phyloP scores from a whole-genome alignment of 2,329 filamentous ascomycete genomes.

The Colletotrichum sp. region DNA sequence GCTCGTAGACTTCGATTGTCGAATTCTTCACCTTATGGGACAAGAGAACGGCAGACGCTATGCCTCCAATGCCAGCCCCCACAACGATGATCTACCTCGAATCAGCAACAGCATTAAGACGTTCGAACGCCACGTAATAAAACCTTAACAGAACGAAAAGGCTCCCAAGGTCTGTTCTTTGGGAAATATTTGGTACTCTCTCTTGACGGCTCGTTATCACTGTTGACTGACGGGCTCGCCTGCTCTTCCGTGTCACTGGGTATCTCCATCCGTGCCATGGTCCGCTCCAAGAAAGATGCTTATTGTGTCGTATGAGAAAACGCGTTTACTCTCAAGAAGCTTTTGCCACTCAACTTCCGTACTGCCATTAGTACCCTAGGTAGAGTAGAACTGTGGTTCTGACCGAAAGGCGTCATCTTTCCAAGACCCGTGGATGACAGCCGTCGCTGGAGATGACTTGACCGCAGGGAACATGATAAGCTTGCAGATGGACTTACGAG shows the following conservation, averaged over 20 bases:
- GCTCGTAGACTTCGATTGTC: conserved; percentile 13
- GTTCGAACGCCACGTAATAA: neutral
- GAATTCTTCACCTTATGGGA: conserved; percentile 21
- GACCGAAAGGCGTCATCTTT: neutral
- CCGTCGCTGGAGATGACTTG: neutral
- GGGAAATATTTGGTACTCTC: neutral
- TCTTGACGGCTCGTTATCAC: neutral
- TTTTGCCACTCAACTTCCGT: neutral
- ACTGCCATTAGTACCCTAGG: neutral
- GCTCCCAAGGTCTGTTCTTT: neutral
- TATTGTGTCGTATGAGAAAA: neutral
- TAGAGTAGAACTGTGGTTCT: neutral
- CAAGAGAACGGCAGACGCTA: conserved; percentile 29
- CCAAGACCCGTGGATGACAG: neutral
- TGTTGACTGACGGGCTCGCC: neutral
- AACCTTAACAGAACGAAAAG: neutral
- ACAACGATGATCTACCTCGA: conserved; percentile 27
- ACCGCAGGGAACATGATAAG: neutral
- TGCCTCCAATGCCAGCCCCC: conserved; percentile 55
- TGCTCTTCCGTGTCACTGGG: neutral
- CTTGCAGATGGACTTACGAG: neutral
- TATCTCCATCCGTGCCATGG: neutral
- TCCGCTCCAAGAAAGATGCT: neutral
- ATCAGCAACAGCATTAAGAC: neutral
- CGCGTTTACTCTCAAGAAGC: neutral